Conservation (phyloP, 306 rosid species). For the Acacia melanoxylon region DNA sequence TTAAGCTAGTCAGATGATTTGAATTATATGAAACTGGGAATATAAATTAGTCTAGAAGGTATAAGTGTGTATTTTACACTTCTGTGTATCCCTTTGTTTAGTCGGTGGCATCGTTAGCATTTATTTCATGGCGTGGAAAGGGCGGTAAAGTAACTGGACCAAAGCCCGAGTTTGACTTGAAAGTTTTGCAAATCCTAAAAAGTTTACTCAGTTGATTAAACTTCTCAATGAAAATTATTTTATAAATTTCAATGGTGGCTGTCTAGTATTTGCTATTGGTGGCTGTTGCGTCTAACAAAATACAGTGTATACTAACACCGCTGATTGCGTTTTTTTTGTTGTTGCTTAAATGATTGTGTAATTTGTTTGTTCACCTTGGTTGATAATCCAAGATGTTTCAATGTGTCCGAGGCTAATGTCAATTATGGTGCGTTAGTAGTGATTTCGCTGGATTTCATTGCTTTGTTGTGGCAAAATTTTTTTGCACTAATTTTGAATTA, state of each 20-base stretch:
- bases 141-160: constrained; percentile 1
- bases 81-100: constrained; percentile 1
- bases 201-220: neutral
- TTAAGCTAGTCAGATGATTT: constrained; percentile 17
- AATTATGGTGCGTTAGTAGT: neutral
- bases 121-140: neutral
- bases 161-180: neutral
- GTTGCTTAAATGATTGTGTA: neutral
- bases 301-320: neutral
- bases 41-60: neutral
- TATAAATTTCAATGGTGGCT: neutral
- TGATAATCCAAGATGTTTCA: constrained; percentile 1
- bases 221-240: neutral
- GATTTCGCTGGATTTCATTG: neutral
- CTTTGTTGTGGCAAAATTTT: constrained; percentile 2
- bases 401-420: constrained; percentile 8
- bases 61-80: constrained; percentile 5
- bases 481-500: neutral
- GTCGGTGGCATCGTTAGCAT: constrained; percentile 3
- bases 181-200: constrained; percentile 4
- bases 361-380: constrained; percentile 7
- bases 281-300: neutral
- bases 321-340: neutral
- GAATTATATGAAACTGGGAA: neutral
- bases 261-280: constrained; percentile 16